Evolutionary conservation across 345 rosid species (phyloP).

Genomic region (Brassica rapa): DNA sequence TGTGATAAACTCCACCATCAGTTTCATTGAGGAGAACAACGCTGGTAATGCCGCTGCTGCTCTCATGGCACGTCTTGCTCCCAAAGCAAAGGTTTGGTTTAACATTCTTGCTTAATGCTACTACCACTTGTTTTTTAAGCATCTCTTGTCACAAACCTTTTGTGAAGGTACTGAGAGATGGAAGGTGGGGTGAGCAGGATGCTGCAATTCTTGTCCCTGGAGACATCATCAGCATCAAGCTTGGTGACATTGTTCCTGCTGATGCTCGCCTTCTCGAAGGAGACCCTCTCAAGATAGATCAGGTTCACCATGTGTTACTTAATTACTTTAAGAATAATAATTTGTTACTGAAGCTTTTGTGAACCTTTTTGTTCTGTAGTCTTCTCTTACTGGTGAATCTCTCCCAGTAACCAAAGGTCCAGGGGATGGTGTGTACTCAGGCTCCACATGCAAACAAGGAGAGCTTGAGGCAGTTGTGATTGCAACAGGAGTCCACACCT

Average conservation of each 20-base stretch:
- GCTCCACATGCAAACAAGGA: constrained; percentile 98
- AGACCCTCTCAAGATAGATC: constrained; percentile 93
- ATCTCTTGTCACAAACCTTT: background rate
- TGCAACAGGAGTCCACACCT: constrained; percentile 97
- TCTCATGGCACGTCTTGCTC: constrained; percentile 97
- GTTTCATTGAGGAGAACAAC: constrained; percentile 94
- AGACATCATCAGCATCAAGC: constrained; percentile 84
- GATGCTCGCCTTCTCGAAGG: constrained; percentile 98
- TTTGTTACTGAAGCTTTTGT: constrained; percentile 9
- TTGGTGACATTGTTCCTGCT: constrained; percentile 95
- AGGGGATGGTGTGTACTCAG: constrained; percentile 97
- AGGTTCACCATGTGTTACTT: constrained; percentile 39
- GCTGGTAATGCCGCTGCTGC: constrained; percentile 99
- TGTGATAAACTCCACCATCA: constrained; percentile 91
- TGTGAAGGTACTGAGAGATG: constrained; percentile 90
- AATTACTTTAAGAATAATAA: no score
- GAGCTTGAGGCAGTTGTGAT: constrained; percentile 96
- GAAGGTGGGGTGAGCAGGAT: constrained; percentile 93
- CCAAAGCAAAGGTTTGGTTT: constrained; percentile 77
- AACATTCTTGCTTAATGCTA: constrained; percentile 17
- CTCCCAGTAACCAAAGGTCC: constrained; percentile 97
- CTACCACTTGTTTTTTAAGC: background rate
- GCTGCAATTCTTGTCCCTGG: constrained; percentile 92
- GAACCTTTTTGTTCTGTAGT: constrained; percentile 48
- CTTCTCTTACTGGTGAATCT: constrained; percentile 98